These are phyloP conservation scores for Hevea brasiliensis DNA, from an alignment of 345 rosid genomes.

Conservation along the genomic window DNA sequence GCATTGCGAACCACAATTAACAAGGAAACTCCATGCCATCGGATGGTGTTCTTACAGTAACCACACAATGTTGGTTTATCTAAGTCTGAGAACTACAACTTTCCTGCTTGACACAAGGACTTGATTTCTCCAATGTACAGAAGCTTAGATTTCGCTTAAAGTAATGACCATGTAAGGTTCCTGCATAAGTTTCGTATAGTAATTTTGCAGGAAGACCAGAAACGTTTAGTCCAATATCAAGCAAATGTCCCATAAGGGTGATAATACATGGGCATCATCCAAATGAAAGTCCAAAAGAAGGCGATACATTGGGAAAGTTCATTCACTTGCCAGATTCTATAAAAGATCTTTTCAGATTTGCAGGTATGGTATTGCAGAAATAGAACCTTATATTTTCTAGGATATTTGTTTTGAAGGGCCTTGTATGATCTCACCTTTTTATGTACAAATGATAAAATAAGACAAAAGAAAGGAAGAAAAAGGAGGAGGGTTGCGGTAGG, in stretches of 20 bases:
- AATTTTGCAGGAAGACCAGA: slow-evolving; percentile 43
- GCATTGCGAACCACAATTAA: not conserved
- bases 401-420: not conserved
- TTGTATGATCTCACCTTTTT: not conserved
- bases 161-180: not conserved
- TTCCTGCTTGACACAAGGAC: not conserved
- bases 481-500: too few relatives aligned
- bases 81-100: not conserved
- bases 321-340: slow-evolving; percentile 67
- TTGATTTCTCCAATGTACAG: not conserved
- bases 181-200: not conserved
- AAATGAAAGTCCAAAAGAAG: slow-evolving; percentile 34
- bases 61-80: not conserved
- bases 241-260: slow-evolving; percentile 47
- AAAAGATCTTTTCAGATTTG: slow-evolving; percentile 62
- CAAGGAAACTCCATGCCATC: not conserved
- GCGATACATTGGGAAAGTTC: slow-evolving; percentile 53
- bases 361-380: slow-evolving; percentile 49
- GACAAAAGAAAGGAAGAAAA: not conserved
- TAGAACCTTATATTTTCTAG: too few relatives aligned
- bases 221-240: slow-evolving; percentile 28
- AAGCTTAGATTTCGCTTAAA: not conserved
- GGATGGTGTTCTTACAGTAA: not conserved
- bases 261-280: slow-evolving; percentile 77
- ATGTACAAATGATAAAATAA: not conserved